Conservation (phyloP, 2,329 filamentous ascomycete species). For the Lecanicillium sp. region DNA sequence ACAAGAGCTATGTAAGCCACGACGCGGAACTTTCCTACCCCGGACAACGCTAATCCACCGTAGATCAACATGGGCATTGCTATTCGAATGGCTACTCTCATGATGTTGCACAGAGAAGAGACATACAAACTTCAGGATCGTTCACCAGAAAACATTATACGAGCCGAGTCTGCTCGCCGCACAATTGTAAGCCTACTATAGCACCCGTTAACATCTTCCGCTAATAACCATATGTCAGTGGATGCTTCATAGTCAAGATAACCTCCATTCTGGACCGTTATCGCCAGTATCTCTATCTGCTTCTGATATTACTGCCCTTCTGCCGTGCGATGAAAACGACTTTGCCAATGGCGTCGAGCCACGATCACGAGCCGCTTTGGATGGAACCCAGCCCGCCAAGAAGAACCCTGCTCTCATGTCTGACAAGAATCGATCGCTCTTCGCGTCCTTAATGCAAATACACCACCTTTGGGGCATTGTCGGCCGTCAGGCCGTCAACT, state of each 20-base stretch:
- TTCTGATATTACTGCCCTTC: constrained; percentile 47
- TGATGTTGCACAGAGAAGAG: constrained; percentile 51
- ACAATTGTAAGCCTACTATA: constrained; percentile 40
- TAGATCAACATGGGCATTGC: constrained; percentile 53
- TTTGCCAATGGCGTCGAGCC: constrained; percentile 45
- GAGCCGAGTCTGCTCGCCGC: constrained; percentile 50
- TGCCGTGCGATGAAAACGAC: constrained; percentile 47
- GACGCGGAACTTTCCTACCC: not conserved
- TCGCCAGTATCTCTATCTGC: constrained; percentile 46
- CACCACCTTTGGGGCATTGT: constrained; percentile 50
- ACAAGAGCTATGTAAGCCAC: constrained; percentile 46
- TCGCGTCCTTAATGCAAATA: constrained; percentile 49
- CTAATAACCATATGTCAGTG: constrained; percentile 33
- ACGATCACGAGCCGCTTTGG: constrained; percentile 44
- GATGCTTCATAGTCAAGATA: constrained; percentile 56
- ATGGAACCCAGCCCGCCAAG: constrained; percentile 45
- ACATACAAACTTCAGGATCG: constrained; percentile 41
- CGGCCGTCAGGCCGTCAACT: constrained; percentile 41
- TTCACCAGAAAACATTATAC: constrained; percentile 39
- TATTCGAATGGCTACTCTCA: constrained; percentile 48
- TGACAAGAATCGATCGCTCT: constrained; percentile 43
- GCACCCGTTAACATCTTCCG: constrained; percentile 1
- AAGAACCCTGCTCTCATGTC: constrained; percentile 38
- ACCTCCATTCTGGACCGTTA: constrained; percentile 46
- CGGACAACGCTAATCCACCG: not conserved